Conservation (phyloP, 306 rosid species). For the Purshia tridentata region DNA sequence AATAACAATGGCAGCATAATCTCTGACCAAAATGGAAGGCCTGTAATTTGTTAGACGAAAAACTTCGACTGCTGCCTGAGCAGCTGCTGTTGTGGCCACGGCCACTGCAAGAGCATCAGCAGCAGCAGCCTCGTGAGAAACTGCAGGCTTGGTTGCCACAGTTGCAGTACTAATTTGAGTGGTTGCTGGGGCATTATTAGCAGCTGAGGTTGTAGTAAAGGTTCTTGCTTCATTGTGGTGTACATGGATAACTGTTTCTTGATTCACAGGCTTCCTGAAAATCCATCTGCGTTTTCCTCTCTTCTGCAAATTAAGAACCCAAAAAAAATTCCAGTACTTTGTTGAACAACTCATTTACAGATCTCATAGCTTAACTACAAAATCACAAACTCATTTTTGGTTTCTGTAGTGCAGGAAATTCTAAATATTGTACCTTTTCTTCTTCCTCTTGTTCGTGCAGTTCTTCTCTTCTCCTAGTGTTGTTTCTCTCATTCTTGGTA, state of each 20-base stretch:
- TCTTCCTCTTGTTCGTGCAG: conserved; percentile 45
- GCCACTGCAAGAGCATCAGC: conserved; percentile 42
- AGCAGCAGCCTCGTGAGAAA: conserved; percentile 4
- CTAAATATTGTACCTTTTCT: conserved; percentile 37
- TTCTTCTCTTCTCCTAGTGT: conserved; percentile 48
- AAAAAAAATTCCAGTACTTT: not conserved
- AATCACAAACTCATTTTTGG: no score
- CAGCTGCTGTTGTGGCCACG: conserved; percentile 38
- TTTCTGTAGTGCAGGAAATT: not conserved
- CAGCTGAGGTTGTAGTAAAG: conserved; percentile 16
- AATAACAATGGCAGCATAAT: conserved; percentile 45
- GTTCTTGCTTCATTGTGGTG: conserved; percentile 28
- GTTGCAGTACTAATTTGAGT: not conserved
- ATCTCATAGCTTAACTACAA: not conserved
- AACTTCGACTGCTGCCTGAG: conserved; percentile 44
- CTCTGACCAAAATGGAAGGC: conserved; percentile 39
- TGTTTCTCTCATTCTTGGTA: conserved; percentile 30
- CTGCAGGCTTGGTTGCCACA: not conserved
- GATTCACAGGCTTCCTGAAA: conserved; percentile 42
- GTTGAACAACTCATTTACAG: not conserved
- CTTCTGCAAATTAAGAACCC: conserved; percentile 31
- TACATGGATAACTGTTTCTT: conserved; percentile 32
- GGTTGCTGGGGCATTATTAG: conserved; percentile 15
- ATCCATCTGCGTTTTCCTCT: conserved; percentile 59
- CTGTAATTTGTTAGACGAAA: conserved; percentile 29